Percentiles rank a stretch among this genome's conserved stretches.
Conservation (phyloP, 1,284 basidiomycete genomes). For the Melampsora larici-populina region DNA sequence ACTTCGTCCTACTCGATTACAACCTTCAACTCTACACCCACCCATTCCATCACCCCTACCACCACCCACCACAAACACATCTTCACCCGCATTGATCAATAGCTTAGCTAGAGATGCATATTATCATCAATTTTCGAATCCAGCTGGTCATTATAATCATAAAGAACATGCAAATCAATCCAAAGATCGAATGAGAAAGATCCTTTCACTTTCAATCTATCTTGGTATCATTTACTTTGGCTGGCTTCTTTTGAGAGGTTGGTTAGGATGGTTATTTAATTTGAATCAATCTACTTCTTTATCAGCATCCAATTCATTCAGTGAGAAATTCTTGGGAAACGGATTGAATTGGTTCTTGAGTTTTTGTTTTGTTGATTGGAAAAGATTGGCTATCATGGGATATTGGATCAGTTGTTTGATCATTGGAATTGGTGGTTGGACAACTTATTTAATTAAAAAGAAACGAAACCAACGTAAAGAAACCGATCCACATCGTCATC, state of each 20-base stretch:
- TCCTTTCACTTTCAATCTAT: constrained; percentile 27
- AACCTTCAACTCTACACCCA: background rate
- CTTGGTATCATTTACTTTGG: constrained; percentile 15
- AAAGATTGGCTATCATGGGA: constrained; percentile 14
- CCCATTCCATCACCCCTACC: constrained; percentile 1
- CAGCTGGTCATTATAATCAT: constrained; percentile 8
- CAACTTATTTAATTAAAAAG: constrained; percentile 31
- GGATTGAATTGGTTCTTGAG: background rate
- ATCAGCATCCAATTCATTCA: background rate
- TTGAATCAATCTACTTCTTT: background rate
- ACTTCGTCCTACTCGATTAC: background rate
- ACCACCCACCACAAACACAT: background rate
- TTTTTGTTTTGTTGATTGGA: constrained; percentile 7
- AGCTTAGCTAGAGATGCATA: background rate
- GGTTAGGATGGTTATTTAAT: constrained; percentile 40
- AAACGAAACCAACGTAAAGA: background rate
- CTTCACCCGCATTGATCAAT: background rate
- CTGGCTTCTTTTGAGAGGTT: constrained; percentile 9
- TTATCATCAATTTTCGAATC: constrained; percentile 27
- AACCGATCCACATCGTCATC: too few species aligned
- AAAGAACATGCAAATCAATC: constrained; percentile 16
- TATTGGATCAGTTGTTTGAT: constrained; percentile 35
- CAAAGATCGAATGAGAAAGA: constrained; percentile 26
- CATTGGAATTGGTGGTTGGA: constrained; percentile 31
- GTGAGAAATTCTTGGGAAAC: background rate